Evolutionary conservation across 2,329 filamentous ascomycete genomes (phyloP).

Genomic region (Botrytis porri): DNA sequence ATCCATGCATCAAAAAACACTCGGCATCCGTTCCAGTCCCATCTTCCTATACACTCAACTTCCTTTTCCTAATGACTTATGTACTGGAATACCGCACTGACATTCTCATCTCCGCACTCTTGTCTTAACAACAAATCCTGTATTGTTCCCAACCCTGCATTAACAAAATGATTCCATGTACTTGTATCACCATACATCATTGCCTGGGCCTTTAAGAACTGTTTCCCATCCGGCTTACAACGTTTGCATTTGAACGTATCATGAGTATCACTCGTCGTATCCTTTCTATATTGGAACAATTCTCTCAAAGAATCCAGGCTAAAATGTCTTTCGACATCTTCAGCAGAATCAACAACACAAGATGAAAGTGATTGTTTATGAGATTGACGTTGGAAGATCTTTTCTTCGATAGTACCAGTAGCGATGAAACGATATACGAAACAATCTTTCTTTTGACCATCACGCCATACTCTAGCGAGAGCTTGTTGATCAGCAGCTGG

Average conservation of each 20-base stretch:
- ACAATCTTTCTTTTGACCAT: constrained; percentile 98
- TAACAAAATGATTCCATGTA: constrained; percentile 98
- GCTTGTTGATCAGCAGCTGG: constrained; percentile 97
- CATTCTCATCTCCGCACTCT: constrained; percentile 72
- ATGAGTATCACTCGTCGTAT: constrained; percentile 89
- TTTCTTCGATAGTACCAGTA: constrained; percentile 96
- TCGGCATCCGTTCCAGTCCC: neutral
- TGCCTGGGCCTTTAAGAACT: constrained; percentile 85
- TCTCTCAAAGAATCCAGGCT: constrained; percentile 86
- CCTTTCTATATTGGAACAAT: constrained; percentile 85
- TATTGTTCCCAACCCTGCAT: constrained; percentile 73
- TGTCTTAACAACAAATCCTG: constrained; percentile 89
- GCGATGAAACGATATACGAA: constrained; percentile 99
- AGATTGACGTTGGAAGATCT: constrained; percentile 97
- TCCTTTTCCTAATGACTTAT: constrained; percentile 69
- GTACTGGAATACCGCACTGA: constrained; percentile 97
- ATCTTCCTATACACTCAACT: neutral
- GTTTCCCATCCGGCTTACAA: constrained; percentile 82
- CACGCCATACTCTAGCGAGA: constrained; percentile 94
- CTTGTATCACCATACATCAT: constrained; percentile 98
- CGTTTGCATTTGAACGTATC: constrained; percentile 99
- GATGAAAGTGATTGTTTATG: constrained; percentile 97
- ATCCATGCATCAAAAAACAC: neutral
- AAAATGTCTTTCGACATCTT: constrained; percentile 97
- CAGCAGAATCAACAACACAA: constrained; percentile 92